Evolutionary conservation across 768 basidiomycete genomes (phyloP), one percentile per base, ranked within the genome.

Genomic region (Leccinum aurantiacum): DNA sequence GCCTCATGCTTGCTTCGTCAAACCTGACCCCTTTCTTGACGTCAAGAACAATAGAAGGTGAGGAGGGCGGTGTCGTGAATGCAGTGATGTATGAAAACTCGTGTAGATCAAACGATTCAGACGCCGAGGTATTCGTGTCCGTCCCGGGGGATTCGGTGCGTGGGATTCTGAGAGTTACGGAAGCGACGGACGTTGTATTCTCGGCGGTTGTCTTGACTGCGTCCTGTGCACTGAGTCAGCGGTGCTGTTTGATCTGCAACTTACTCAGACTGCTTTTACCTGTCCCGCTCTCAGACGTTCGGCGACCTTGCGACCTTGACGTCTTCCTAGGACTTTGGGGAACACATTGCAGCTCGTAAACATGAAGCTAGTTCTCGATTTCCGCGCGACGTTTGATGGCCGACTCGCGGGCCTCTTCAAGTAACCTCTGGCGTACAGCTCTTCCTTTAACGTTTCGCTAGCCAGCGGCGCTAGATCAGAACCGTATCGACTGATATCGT

Each of bases 51-150:
- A 53, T 58, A 6, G 68, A 69, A 62, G 69, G 69, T 15, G 69
- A 69, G 25, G 70, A 68, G 54, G 71, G 64, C 56, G 65, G 71
- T 57, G 73, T 74, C 25, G 71, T 71, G 38, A 69, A 69, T 13
- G 69, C 71, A 11, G 71, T 73, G 35, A 71, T 31, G 51, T 73
- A 69, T 29, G 73, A 74, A 67, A 69, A 67, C 63, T 71, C 71
- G 60, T 69, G 61, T 60, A 73, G 46, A 52, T 74, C 71, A 17
- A 65, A 69, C 38, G 62, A 60, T 13, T 58, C 56, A 53, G 61
- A 65, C 29, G 60, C 52, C 27, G 61, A 44, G 13, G 62, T 62
- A 35, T 47, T 58, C 14, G 61, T 58, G 13, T 59, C 54, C 57
- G 25, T 52, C 35, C 54, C 57, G 2, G 63, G 70, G 8, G 64